These are phyloP conservation scores for Elsinoe necatrix DNA, from an alignment of 2,329 filamentous ascomycete species.

Conservation along the genomic window DNA sequence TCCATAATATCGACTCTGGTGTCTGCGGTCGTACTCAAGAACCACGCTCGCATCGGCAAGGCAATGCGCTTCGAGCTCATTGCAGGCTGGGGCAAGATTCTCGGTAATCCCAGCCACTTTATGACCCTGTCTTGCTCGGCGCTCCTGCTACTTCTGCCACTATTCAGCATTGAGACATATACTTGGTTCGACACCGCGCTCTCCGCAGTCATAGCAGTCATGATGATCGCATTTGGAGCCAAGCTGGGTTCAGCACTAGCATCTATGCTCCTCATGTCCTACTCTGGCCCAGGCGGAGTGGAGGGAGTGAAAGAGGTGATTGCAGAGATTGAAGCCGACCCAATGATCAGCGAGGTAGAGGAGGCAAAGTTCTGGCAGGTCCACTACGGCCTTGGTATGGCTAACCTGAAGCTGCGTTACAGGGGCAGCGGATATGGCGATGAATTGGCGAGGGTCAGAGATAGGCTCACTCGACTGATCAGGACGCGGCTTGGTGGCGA, in stretches of 20 bases:
- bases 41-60: conserved; percentile 85
- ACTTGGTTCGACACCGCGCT: conserved; percentile 75
- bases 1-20: conserved; percentile 76
- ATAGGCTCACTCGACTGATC: conserved; percentile 67
- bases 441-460: conserved; percentile 62
- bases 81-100: conserved; percentile 69
- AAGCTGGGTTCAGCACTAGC: conserved; percentile 79
- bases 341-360: conserved; percentile 66
- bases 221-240: conserved; percentile 81
- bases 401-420: conserved; percentile 76
- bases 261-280: conserved; percentile 93
- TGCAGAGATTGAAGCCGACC: conserved; percentile 73
- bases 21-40: conserved; percentile 77
- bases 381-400: conserved; percentile 94
- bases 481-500: conserved; percentile 80
- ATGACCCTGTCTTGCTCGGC: conserved; percentile 81
- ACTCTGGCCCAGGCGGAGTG: conserved; percentile 42
- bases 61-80: conserved; percentile 82
- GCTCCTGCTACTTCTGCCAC: conserved; percentile 69
- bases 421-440: conserved; percentile 53
- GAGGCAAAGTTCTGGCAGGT: conserved; percentile 98
- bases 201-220: conserved; percentile 69
- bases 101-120: conserved; percentile 92
- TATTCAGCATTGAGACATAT: conserved; percentile 73
- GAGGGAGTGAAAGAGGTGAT: conserved; percentile 62